These are phyloP conservation scores for Ambrosia trifida DNA, from an alignment of 129 eudicot species.

Conservation along the genomic window DNA sequence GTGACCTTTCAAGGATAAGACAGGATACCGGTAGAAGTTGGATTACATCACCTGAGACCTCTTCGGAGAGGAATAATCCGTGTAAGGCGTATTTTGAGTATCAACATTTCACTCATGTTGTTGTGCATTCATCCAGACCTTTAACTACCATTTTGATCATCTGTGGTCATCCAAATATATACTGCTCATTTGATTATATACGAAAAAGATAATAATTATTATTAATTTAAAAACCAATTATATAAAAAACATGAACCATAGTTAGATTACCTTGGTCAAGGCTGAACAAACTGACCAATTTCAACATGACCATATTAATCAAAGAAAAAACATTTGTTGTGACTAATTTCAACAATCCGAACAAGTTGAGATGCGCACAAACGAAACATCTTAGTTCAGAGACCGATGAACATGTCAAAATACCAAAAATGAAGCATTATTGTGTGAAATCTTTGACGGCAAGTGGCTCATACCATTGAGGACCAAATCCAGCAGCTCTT, in stretches of 20 bases:
- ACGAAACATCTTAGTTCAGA: background rate
- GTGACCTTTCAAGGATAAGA: too few species aligned
- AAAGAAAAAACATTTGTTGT: too few species aligned
- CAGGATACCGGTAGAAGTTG: too few species aligned
- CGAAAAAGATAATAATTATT: background rate
- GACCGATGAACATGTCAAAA: constrained; percentile 7
- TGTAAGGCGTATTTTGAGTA: background rate
- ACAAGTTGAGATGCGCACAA: too few species aligned
- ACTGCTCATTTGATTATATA: background rate
- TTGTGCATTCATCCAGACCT: background rate
- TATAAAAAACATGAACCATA: background rate
- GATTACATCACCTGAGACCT: too few species aligned
- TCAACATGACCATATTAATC: too few species aligned
- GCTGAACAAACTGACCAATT: background rate
- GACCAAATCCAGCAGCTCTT: constrained; percentile 90
- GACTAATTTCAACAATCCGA: too few species aligned
- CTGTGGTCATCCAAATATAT: background rate
- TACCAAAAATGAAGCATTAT: constrained; percentile 7
- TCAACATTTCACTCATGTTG: background rate
- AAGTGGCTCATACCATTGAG: constrained; percentile 95
- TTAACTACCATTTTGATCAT: background rate
- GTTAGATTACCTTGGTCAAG: background rate
- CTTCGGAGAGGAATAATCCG: too few species aligned
- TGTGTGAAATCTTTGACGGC: constrained; percentile 58
- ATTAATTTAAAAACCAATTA: background rate